phyloP scores from a whole-genome alignment of 2,329 filamentous ascomycete species.

The Orbilia brochopaga region DNA sequence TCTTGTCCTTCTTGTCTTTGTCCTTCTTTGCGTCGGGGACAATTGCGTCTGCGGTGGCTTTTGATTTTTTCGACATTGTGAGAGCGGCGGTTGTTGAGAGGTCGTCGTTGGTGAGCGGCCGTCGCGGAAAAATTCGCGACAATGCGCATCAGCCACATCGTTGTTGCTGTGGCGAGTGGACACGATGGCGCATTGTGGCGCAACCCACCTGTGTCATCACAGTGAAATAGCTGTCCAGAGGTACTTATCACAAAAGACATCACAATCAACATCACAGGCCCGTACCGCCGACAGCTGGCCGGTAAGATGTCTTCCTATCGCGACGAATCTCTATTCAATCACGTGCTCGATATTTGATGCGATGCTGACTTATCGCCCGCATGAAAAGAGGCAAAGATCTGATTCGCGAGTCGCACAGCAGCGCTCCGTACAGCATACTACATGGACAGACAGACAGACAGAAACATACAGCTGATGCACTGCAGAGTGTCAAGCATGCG shows the following conservation, averaged over 20 bases:
- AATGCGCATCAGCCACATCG: neutral
- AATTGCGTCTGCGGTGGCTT: slow-evolving; percentile 16
- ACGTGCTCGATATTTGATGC: neutral
- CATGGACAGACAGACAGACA: too few species aligned
- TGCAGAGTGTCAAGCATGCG: neutral
- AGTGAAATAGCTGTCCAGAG: too few species aligned
- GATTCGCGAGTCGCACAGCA: slow-evolving; percentile 8
- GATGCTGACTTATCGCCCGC: neutral
- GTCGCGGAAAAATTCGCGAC: neutral
- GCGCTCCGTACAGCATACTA: too few species aligned
- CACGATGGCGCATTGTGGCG: too few species aligned
- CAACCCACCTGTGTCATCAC: too few species aligned
- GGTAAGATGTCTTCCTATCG: too few species aligned
- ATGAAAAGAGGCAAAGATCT: neutral
- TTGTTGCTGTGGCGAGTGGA: neutral
- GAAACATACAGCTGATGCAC: neutral
- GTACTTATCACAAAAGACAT: too few species aligned
- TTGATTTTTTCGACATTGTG: slow-evolving; percentile 29
- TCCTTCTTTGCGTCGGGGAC: slow-evolving; percentile 12
- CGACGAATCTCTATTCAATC: too few species aligned
- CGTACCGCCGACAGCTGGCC: too few species aligned
- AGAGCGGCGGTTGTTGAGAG: neutral
- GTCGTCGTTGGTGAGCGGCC: neutral
- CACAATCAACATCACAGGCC: too few species aligned
- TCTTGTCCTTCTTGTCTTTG: slow-evolving; percentile 31